phyloP scores from a whole-genome alignment of 2,329 filamentous ascomycete species.

The Botrytis galanthina region DNA sequence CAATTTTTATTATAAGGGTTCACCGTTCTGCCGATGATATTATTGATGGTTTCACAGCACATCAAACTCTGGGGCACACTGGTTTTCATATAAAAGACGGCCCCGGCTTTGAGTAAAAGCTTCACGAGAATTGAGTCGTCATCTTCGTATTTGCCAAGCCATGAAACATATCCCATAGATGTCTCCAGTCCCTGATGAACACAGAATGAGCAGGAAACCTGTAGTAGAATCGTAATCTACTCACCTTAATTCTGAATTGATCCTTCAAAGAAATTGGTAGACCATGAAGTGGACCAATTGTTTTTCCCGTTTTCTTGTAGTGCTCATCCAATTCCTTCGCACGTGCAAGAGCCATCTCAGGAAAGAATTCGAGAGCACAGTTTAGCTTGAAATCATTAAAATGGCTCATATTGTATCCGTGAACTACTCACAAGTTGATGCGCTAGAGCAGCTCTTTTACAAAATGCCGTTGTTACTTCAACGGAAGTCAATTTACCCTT shows the following conservation, averaged over 20 bases:
- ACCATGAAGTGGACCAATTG: conserved; percentile 61
- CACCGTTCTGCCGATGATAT: conserved; percentile 43
- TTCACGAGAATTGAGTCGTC: conserved; percentile 48
- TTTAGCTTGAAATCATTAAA: conserved; percentile 31
- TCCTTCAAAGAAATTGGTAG: conserved; percentile 60
- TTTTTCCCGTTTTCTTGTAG: conserved; percentile 41
- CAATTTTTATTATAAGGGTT: conserved; percentile 37
- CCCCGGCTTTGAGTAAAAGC: conserved; percentile 42
- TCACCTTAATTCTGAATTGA: conserved; percentile 56
- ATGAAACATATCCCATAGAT: conserved; percentile 62
- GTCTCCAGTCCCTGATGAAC: conserved; percentile 48
- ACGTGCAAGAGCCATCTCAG: conserved; percentile 45
- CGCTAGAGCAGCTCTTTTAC: conserved; percentile 49
- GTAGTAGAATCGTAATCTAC: neutral
- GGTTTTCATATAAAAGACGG: conserved; percentile 44
- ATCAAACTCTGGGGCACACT: conserved; percentile 43
- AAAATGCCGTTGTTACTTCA: conserved; percentile 47
- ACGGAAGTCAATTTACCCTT: conserved; percentile 31
- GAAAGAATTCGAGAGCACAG: conserved; percentile 48
- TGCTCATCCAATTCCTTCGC: conserved; percentile 48
- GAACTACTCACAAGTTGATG: conserved; percentile 42
- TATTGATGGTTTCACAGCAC: conserved; percentile 44
- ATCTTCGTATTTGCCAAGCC: conserved; percentile 33
- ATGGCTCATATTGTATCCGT: neutral
- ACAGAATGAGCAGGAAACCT: neutral